These are phyloP conservation scores for Aspergillus tanneri DNA, from an alignment of 2,329 filamentous ascomycete genomes.

Conservation along the genomic window DNA sequence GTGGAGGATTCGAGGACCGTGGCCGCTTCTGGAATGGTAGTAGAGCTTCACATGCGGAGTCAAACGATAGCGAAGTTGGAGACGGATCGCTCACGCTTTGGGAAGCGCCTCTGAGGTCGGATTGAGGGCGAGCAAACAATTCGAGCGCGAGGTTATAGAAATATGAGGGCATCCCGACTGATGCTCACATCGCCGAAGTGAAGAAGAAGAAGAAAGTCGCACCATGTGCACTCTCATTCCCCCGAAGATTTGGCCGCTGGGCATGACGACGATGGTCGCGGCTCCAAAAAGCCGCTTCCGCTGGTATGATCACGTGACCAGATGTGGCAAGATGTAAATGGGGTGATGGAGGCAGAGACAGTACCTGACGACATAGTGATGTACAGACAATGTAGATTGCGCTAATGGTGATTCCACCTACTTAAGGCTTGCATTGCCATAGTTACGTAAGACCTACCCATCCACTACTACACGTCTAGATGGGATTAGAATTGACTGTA, in stretches of 20 bases:
- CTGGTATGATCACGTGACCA: too few relatives aligned
- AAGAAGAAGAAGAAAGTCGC: neutral
- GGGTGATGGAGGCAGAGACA: too few relatives aligned
- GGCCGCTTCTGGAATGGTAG: constrained; percentile 36
- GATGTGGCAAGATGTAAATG: too few relatives aligned
- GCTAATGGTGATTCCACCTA: too few relatives aligned
- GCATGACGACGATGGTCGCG: neutral
- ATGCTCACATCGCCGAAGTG: constrained; percentile 28
- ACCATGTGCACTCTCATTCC: neutral
- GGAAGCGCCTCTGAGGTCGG: constrained; percentile 16
- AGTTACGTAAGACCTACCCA: too few relatives aligned
- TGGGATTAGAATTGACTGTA: too few relatives aligned
- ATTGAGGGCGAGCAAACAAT: constrained; percentile 48
- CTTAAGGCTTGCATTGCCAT: too few relatives aligned
- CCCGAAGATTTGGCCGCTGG: too few relatives aligned
- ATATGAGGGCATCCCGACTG: constrained; percentile 57
- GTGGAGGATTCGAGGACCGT: constrained; percentile 17
- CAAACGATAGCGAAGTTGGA: constrained; percentile 30
- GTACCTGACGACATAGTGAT: too few relatives aligned
- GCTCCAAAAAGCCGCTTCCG: too few relatives aligned
- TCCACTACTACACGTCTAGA: too few relatives aligned
- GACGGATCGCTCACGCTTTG: constrained; percentile 9
- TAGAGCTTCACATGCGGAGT: constrained; percentile 39
- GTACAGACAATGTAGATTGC: too few relatives aligned
- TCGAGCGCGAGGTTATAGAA: constrained; percentile 65